Percentiles rank a stretch among this genome's conserved stretches.
phyloP scores from a whole-genome alignment of 345 rosid genomes.

The Hibiscus tridactylites region DNA sequence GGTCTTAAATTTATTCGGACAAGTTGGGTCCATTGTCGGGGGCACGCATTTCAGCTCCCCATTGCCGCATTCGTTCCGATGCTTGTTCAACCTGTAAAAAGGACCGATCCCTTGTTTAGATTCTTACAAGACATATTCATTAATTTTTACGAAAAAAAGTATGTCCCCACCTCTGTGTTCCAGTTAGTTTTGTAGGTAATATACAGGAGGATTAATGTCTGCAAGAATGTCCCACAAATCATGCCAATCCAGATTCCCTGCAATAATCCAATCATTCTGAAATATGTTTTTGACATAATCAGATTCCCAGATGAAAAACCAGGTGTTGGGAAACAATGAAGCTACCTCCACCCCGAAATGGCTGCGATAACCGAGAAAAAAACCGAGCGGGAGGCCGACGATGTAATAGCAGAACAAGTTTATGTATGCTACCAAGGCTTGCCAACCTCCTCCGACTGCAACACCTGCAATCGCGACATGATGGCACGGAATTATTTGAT shows the following conservation, averaged over 20 bases:
- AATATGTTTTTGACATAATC: no score
- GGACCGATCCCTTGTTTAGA: background rate
- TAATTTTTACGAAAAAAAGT: background rate
- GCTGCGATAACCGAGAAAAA: slow-evolving; percentile 67
- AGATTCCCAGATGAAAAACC: background rate
- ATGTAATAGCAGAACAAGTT: slow-evolving; percentile 73
- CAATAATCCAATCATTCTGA: background rate
- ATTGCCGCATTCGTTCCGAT: slow-evolving; percentile 55
- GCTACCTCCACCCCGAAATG: slow-evolving; percentile 63
- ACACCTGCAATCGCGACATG: slow-evolving; percentile 42
- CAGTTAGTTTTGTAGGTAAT: slow-evolving; percentile 67
- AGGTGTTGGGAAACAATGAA: background rate
- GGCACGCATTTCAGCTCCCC: slow-evolving; percentile 29
- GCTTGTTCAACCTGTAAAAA: slow-evolving; percentile 66
- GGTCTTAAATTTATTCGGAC: background rate
- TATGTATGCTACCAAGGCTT: slow-evolving; percentile 77
- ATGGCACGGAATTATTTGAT: background rate
- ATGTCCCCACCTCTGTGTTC: slow-evolving; percentile 58
- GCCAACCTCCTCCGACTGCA: slow-evolving; percentile 98
- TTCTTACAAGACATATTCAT: background rate
- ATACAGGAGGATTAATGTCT: slow-evolving; percentile 58
- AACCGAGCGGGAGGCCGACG: slow-evolving; percentile 74
- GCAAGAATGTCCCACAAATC: slow-evolving; percentile 79
- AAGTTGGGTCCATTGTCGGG: background rate
- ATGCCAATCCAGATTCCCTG: slow-evolving; percentile 97